Base-by-base conservation (phyloP, 2,329 filamentous ascomycete genomes). In the Penicillium sclerotigenum region DNA sequence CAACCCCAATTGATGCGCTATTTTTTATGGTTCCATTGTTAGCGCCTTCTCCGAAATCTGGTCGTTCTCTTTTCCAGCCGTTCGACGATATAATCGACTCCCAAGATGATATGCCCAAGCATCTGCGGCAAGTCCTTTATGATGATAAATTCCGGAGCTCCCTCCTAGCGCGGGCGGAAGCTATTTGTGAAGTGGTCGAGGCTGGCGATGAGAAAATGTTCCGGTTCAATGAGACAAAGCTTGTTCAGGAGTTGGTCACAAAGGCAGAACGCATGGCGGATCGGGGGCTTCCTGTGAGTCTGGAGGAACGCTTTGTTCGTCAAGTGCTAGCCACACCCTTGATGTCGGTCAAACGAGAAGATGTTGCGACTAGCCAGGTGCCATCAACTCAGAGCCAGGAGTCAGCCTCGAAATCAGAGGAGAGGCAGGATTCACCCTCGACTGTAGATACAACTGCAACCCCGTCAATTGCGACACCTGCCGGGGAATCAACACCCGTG, bases 191-290 rank as follows among this genome's bases (percentile, higher is more conserved):
- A 66, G 87, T 82, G 0, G 88, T 95, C 11, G 88, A 94, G 33
- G 89, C 89, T 0, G 90, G 88, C 14, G 89, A 90, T 58, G 91
- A 97, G 72, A 84, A 77, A 52, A 91, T 97, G 89, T 96, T 89
- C 73, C 85, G 91, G 13, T 76, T 96, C 24, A 94, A 81, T 64
- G 82, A 89, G 66, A 76, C 80, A 13, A 96, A 91, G 69, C 81
- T 97, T 0, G 67, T 88, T 7, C 68, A 73, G 2, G 80, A 87
- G 53, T 68, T 97, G 0, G 60, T 92, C 7, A 68, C 73, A 18
- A 97, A 97, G 72, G 91, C 91, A 5, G 80, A 81, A 58, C 80
- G 79, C 5, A 88, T 95, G 80, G 79, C 81, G n/a, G 73, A 77
- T 5, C 77, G 75, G 1, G 84, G 86, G 0, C 75, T 97, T 10